Conservation (phyloP, 140 eudicot genomes). For the Oenanthe javanica region DNA sequence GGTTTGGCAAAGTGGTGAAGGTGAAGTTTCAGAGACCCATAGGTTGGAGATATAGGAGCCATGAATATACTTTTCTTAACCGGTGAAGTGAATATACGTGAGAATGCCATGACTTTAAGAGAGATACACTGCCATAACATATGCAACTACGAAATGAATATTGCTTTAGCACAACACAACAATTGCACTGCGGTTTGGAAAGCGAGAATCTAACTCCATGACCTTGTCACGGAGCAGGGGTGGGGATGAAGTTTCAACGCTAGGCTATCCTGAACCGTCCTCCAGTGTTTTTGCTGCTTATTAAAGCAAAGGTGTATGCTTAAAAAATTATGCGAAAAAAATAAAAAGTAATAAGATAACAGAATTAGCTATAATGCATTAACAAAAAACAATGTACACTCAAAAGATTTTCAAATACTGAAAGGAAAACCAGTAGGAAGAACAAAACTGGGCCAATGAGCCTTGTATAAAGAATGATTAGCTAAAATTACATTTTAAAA, state of each 20-base stretch:
- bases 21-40: neutral
- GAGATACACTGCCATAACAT: neutral
- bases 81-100: neutral
- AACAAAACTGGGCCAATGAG: neutral
- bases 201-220: neutral
- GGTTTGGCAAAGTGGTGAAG: slow-evolving; percentile 15
- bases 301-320: neutral
- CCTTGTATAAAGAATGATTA: neutral
- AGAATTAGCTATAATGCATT: neutral
- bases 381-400: neutral
- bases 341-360: neutral
- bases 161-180: neutral
- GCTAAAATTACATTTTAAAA: neutral
- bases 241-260: neutral
- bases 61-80: neutral
- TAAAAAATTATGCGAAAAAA: neutral
- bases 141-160: neutral
- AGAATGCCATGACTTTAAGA: neutral
- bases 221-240: neutral
- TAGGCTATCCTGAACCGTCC: neutral
- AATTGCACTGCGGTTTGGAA: neutral
- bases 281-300: too few relatives aligned
- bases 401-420: neutral
- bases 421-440: neutral
- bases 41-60: neutral